Percentiles rank a stretch among this genome's conserved stretches.
Conservation (phyloP, 2,329 filamentous ascomycete genomes). For the Xylaria sp. region DNA sequence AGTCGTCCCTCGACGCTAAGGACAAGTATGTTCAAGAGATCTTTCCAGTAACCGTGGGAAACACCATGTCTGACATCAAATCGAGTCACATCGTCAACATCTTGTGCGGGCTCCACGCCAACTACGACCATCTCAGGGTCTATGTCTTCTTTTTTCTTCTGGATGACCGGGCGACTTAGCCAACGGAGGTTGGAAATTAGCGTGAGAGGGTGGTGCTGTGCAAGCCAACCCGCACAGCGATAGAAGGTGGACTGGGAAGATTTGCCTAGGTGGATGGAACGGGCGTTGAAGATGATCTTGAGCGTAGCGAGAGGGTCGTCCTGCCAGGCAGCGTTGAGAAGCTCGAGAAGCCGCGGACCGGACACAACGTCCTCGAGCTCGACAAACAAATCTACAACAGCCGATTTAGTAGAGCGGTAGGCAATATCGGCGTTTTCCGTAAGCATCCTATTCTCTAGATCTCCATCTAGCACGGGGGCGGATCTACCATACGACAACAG, state of each 20-base stretch:
- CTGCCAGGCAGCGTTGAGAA: constrained; percentile 62
- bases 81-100: constrained; percentile 50
- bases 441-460: constrained; percentile 57
- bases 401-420: constrained; percentile 56
- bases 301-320: constrained; percentile 60
- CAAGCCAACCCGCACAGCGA: constrained; percentile 65
- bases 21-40: constrained; percentile 66
- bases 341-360: constrained; percentile 50
- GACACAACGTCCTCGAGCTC: constrained; percentile 58
- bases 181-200: constrained; percentile 64
- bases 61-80: constrained; percentile 60
- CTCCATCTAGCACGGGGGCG: constrained; percentile 6
- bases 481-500: constrained; percentile 42
- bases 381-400: constrained; percentile 64
- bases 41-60: constrained; percentile 71
- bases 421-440: constrained; percentile 64
- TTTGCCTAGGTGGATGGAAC: constrained; percentile 71
- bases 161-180: constrained; percentile 65
- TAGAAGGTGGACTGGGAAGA: constrained; percentile 60
- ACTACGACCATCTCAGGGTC: constrained; percentile 51
- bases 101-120: constrained; percentile 47
- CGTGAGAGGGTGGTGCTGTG: constrained; percentile 63
- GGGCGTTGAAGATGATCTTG: constrained; percentile 68
- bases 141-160: constrained; percentile 58
- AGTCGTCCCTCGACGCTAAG: constrained; percentile 62